These are phyloP conservation scores for Vitis cinerea DNA, from an alignment of 164 flowering plant species.

Conservation along the genomic window DNA sequence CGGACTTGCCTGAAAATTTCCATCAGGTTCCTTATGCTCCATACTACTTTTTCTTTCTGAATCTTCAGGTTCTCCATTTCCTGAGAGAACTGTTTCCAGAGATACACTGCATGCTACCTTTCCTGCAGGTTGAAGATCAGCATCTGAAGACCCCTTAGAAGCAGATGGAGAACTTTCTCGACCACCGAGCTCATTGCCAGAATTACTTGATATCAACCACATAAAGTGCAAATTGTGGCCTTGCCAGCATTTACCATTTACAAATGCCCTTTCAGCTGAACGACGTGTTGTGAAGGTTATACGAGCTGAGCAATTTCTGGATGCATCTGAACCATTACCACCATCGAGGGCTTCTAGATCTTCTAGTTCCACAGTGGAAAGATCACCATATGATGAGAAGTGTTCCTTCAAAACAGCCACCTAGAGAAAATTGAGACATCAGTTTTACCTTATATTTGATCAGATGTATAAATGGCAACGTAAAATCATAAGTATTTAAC, in stretches of 20 bases:
- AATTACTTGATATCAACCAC: slow-evolving; percentile 55
- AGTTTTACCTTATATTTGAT: slow-evolving; percentile 3
- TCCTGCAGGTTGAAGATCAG: slow-evolving; percentile 25
- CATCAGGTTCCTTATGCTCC: slow-evolving; percentile 22
- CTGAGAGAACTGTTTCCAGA: slow-evolving; percentile 24
- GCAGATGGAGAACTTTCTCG: slow-evolving; percentile 32
- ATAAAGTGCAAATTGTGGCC: slow-evolving; percentile 67
- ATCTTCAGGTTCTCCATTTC: slow-evolving; percentile 25
- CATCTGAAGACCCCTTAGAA: slow-evolving; percentile 22
- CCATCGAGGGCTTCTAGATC: slow-evolving; percentile 30
- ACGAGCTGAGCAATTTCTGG: slow-evolving; percentile 42
- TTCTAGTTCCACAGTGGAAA: slow-evolving; percentile 69
- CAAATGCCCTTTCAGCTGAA: slow-evolving; percentile 85
- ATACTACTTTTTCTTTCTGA: slow-evolving; percentile 16
- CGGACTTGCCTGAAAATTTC: slow-evolving; percentile 22
- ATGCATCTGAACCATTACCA: slow-evolving; percentile 23
- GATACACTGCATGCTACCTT: slow-evolving; percentile 21
- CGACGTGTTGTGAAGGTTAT: slow-evolving; percentile 57
- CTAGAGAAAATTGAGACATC: slow-evolving; percentile 33
- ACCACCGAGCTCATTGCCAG: slow-evolving; percentile 25
- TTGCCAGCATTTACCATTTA: slow-evolving; percentile 70
- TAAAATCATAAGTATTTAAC: too few relatives aligned
- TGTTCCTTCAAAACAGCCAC: slow-evolving; percentile 67
- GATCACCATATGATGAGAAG: slow-evolving; percentile 69
- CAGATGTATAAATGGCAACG: neutral